Evolutionary conservation across 164 flowering plant species (phyloP).

Genomic region (Saururus chinensis): DNA sequence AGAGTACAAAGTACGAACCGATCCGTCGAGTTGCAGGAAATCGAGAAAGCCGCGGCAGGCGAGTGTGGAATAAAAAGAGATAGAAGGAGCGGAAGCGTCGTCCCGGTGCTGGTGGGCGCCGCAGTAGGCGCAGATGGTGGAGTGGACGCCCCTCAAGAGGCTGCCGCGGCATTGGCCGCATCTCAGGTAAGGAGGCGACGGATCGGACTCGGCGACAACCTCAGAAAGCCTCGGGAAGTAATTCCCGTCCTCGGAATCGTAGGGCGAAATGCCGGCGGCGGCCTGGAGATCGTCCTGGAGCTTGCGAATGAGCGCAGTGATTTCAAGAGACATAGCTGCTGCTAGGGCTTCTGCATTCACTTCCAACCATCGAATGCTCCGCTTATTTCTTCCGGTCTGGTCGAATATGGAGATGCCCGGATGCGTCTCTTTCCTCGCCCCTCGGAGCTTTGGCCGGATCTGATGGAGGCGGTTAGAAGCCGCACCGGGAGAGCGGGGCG

Average conservation of each 20-base stretch:
- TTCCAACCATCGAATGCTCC: not conserved
- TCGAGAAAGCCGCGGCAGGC: slow-evolving; percentile 56
- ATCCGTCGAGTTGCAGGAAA: slow-evolving; percentile 54
- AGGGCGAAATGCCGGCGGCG: slow-evolving; percentile 31
- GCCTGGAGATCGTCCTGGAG: slow-evolving; percentile 37
- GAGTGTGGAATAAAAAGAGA: slow-evolving; percentile 35
- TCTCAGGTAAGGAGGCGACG: slow-evolving; percentile 49
- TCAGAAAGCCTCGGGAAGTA: slow-evolving; percentile 33
- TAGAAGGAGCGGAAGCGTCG: slow-evolving; percentile 45
- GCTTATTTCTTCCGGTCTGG: too few relatives aligned
- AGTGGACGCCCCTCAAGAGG: slow-evolving; percentile 44
- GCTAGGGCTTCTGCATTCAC: not conserved
- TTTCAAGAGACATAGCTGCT: slow-evolving; percentile 24
- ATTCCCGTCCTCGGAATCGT: slow-evolving; percentile 34
- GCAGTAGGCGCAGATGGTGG: slow-evolving; percentile 55
- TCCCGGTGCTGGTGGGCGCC: slow-evolving; percentile 28
- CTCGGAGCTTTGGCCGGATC: too few relatives aligned
- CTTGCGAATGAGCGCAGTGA: slow-evolving; percentile 30
- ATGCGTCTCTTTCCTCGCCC: too few relatives aligned
- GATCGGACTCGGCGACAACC: slow-evolving; percentile 34
- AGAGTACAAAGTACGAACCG: slow-evolving; percentile 28
- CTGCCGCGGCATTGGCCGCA: slow-evolving; percentile 53
- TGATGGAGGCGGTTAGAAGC: too few relatives aligned
- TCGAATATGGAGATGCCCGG: too few relatives aligned
- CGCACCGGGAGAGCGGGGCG: too few relatives aligned